Conservation (phyloP, 1,139 yeast genomes). For the Debaryomyces udenii region DNA sequence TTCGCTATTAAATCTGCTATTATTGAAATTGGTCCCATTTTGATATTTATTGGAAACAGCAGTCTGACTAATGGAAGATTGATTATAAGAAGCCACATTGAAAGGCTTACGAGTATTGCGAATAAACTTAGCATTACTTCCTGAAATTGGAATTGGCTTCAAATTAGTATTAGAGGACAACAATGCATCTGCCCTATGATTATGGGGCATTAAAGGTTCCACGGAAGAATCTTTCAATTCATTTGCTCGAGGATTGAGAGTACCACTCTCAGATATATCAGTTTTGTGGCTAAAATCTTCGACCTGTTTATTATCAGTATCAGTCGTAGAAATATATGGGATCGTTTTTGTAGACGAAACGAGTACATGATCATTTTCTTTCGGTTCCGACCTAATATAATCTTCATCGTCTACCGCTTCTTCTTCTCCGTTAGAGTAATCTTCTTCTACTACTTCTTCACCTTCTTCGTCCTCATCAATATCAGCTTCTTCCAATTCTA, state of each 20-base stretch:
- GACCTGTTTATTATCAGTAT: slow-evolving; percentile 5
- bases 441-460: slow-evolving; percentile 12
- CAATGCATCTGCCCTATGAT: slow-evolving; percentile 51
- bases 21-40: slow-evolving; percentile 21
- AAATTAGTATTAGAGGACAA: slow-evolving; percentile 43
- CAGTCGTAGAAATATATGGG: slow-evolving; percentile 3
- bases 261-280: slow-evolving; percentile 12
- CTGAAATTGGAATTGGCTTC: slow-evolving; percentile 47
- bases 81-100: slow-evolving; percentile 59
- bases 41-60: slow-evolving; percentile 25
- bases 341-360: slow-evolving; percentile 11
- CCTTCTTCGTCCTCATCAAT: slow-evolving; percentile 21
- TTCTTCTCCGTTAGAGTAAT: background rate
- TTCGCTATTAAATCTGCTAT: slow-evolving; percentile 56
- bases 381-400: background rate
- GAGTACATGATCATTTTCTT: slow-evolving; percentile 1
- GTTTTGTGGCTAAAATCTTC: slow-evolving; percentile 1
- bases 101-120: slow-evolving; percentile 62
- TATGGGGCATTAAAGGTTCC: slow-evolving; percentile 35
- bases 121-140: slow-evolving; percentile 37
- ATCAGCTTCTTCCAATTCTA: slow-evolving; percentile 31
- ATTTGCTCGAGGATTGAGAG: slow-evolving; percentile 9
- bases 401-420: slow-evolving; percentile 7
- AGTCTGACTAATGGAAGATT: slow-evolving; percentile 29
- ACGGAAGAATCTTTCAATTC: slow-evolving; percentile 9